A percentile compares a stretch with the other conserved stretches of the same genome.
Evolutionary conservation across 2,329 filamentous ascomycete species (phyloP).

Genomic region (Monosporascus sp.): DNA sequence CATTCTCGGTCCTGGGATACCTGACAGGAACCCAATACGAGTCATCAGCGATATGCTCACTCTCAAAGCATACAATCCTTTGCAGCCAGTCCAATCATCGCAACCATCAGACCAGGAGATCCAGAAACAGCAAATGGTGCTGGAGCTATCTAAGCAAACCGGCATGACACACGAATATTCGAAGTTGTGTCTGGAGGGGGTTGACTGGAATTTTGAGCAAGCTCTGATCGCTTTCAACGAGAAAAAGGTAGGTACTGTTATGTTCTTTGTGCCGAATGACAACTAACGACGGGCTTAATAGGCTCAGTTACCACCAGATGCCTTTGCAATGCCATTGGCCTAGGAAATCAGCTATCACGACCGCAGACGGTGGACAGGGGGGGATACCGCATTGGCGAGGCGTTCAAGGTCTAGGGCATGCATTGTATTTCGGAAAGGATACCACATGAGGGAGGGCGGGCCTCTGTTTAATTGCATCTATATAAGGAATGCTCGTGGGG

Average conservation of each 20-base stretch:
- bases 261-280: neutral
- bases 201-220: constrained; percentile 72
- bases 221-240: constrained; percentile 72
- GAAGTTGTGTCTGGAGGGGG: constrained; percentile 73
- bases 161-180: constrained; percentile 77
- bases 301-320: constrained; percentile 43
- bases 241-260: constrained; percentile 53
- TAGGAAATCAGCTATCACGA: neutral
- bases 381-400: neutral
- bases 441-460: neutral
- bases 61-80: constrained; percentile 58
- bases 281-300: constrained; percentile 16
- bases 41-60: constrained; percentile 77
- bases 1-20: constrained; percentile 68
- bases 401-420: neutral
- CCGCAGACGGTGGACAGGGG: neutral
- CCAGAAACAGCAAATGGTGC: constrained; percentile 63
- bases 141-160: constrained; percentile 71
- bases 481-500: neutral
- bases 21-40: constrained; percentile 59
- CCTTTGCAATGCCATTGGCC: constrained; percentile 30
- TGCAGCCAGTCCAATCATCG: constrained; percentile 26
- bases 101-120: constrained; percentile 32
- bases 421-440: neutral
- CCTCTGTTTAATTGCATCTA: neutral